phyloP scores from a whole-genome alignment of 2,329 filamentous ascomycete genomes.

The Colletotrichum cordylinicola region DNA sequence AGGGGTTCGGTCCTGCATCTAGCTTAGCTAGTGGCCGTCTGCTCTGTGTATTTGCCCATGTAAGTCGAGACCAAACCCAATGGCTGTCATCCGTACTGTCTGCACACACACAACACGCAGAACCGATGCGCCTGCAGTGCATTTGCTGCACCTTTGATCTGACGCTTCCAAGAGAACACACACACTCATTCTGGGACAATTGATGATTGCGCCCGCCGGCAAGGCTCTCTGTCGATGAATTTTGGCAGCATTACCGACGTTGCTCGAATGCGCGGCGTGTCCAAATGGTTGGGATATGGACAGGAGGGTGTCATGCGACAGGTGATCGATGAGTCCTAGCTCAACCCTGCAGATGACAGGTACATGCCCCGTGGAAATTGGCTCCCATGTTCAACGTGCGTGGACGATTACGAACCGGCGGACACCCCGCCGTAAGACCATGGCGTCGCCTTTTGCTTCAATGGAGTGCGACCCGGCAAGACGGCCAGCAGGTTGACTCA shows the following conservation, averaged over 20 bases:
- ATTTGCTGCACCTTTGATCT: background rate
- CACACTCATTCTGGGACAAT: background rate
- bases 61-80: background rate
- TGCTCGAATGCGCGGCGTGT: background rate
- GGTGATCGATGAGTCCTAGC: slow-evolving; percentile 13
- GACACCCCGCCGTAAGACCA: background rate
- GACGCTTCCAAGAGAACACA: background rate
- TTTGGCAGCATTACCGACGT: background rate
- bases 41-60: background rate
- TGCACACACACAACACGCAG: background rate
- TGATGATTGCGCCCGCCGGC: background rate
- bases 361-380: background rate
- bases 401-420: slow-evolving; percentile 19
- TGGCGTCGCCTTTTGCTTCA: background rate
- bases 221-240: background rate
- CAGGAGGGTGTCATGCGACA: background rate
- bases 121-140: background rate
- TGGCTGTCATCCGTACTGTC: background rate
- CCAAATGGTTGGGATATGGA: background rate
- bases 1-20: background rate
- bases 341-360: background rate
- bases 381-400: background rate
- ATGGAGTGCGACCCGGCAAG: background rate
- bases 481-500: slow-evolving; percentile 4
- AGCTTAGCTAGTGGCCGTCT: background rate